A percentile compares a stretch with the other conserved stretches of the same genome.
Conservation (phyloP, 495 filamentous ascomycete species). For the Xylaria longipes region DNA sequence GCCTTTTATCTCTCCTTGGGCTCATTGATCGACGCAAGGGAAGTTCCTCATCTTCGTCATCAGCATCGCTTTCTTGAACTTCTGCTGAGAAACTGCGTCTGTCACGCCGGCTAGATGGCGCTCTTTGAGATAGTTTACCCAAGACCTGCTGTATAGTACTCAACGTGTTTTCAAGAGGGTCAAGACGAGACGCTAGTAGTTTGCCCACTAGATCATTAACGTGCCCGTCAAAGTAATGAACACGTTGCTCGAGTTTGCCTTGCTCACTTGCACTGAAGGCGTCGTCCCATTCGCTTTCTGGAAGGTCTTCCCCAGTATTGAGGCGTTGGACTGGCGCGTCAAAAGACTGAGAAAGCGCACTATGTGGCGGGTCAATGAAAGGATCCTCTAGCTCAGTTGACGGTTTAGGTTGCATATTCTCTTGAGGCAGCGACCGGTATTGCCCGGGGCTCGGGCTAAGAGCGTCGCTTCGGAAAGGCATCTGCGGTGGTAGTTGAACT, state of each 20-base stretch:
- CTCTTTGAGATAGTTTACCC: conserved; percentile 48
- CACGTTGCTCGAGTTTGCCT: conserved; percentile 73
- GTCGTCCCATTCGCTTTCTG: conserved; percentile 90
- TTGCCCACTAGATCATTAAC: conserved; percentile 83
- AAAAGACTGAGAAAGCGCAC: conserved; percentile 42
- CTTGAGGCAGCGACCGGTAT: conserved; percentile 50
- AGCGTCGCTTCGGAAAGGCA: conserved; percentile 69
- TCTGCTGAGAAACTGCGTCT: conserved; percentile 67
- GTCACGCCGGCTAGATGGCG: conserved; percentile 53
- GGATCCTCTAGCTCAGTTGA: conserved; percentile 56
- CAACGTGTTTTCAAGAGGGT: conserved; percentile 79
- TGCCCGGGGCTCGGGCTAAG: conserved; percentile 77
- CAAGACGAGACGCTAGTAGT: conserved; percentile 75
- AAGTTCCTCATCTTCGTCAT: conserved; percentile 86
- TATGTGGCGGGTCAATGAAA: conserved; percentile 51
- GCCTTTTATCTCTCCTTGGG: conserved; percentile 72
- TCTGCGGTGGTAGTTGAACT: conserved; percentile 60
- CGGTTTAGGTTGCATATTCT: conserved; percentile 40
- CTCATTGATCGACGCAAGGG: conserved; percentile 69
- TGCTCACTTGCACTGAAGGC: conserved; percentile 83
- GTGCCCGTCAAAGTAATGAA: conserved; percentile 83
- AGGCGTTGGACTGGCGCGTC: conserved; percentile 70
- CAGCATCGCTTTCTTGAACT: conserved; percentile 83
- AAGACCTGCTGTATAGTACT: conserved; percentile 74
- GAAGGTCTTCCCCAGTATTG: conserved; percentile 67